phyloP scores from a whole-genome alignment of 75 land plant genomes.

The Gnetum montanum region DNA sequence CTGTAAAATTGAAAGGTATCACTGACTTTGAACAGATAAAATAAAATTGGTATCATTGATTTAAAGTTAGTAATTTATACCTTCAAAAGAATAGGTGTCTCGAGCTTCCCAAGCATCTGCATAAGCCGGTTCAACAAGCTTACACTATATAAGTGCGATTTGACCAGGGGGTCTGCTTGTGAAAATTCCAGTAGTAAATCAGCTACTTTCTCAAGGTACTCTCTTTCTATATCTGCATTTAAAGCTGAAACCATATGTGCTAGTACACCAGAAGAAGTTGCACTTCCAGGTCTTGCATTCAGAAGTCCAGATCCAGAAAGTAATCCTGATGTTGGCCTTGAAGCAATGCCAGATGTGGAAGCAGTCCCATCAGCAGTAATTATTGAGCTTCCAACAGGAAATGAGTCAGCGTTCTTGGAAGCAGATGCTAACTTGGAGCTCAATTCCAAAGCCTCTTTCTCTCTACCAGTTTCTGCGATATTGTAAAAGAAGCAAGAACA shows the following conservation, averaged over 20 bases:
- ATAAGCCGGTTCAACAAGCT: conserved; percentile 84
- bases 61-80: conserved; percentile 30
- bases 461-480: conserved; percentile 55
- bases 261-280: conserved; percentile 88
- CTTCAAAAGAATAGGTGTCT: conserved; percentile 92
- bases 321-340: conserved; percentile 83
- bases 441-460: conserved; percentile 34
- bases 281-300: conserved; percentile 85
- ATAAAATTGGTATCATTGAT: neutral
- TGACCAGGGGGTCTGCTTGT: conserved; percentile 75
- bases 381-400: conserved; percentile 5
- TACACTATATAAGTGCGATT: conserved; percentile 79
- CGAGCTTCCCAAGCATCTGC: conserved; percentile 91
- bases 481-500: neutral
- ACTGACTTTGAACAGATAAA: neutral
- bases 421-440: conserved; percentile 20
- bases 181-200: conserved; percentile 92
- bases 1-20: no score
- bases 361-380: conserved; percentile 40
- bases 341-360: conserved; percentile 65
- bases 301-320: conserved; percentile 92
- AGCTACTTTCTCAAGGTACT: conserved; percentile 88
- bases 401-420: conserved; percentile 25
- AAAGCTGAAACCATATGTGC: conserved; percentile 69
- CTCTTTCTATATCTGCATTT: conserved; percentile 86